Evolutionary conservation across 805 yeast genomes (phyloP).

Genomic region (Metschnikowia kunwiensis): DNA sequence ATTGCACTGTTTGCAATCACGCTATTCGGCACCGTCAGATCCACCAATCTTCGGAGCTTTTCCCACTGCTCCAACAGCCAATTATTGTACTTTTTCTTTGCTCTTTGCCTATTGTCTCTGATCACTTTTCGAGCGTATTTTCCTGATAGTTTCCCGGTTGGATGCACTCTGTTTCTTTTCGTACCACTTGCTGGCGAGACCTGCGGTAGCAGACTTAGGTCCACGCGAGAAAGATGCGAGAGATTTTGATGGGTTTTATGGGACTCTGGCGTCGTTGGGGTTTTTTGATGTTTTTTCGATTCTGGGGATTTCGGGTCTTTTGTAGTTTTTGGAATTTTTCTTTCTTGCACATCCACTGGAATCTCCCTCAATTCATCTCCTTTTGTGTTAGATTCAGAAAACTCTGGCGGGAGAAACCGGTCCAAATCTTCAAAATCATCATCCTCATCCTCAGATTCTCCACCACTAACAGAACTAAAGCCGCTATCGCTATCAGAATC

Average conservation of each 20-base stretch:
- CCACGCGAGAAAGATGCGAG: too few relatives aligned
- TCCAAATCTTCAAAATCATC: not conserved
- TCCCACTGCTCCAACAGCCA: constrained; percentile 36
- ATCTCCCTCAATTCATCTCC: too few relatives aligned
- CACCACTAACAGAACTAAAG: not conserved
- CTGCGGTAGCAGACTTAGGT: too few relatives aligned
- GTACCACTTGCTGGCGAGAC: too few relatives aligned
- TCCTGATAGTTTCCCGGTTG: constrained; percentile 16
- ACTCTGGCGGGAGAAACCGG: constrained; percentile 1
- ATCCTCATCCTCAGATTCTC: constrained; percentile 1
- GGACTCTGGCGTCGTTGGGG: too few relatives aligned
- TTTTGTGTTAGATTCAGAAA: too few relatives aligned
- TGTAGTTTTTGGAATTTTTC: too few relatives aligned
- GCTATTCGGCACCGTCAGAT: constrained; percentile 25
- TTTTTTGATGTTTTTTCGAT: too few relatives aligned
- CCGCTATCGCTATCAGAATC: not conserved
- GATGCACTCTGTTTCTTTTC: constrained; percentile 1
- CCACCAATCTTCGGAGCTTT: constrained; percentile 28
- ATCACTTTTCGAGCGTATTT: constrained; percentile 20
- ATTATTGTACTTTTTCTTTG: constrained; percentile 1
- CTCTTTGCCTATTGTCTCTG: constrained; percentile 6
- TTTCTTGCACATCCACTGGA: too few relatives aligned
- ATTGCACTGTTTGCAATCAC: constrained; percentile 30
- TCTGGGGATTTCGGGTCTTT: too few relatives aligned
- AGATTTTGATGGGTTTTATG: too few relatives aligned